phyloP scores from a whole-genome alignment of 2,329 filamentous ascomycete species.

The Alternaria atra region DNA sequence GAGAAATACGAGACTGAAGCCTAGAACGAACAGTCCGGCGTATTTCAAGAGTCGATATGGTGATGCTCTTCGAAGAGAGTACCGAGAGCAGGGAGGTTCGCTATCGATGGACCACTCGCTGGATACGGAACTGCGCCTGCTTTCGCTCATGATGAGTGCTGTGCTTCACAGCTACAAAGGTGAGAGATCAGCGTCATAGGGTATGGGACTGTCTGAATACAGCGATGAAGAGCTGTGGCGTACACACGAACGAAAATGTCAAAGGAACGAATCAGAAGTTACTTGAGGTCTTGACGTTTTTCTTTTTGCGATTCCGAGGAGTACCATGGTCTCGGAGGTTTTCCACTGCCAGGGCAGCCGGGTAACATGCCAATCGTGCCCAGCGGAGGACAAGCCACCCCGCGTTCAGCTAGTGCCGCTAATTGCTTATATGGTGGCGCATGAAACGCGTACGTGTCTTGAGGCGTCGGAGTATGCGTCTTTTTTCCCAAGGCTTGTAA shows the following conservation, averaged over 20 bases:
- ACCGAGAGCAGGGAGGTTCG: neutral
- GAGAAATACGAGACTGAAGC: neutral
- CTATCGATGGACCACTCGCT: neutral
- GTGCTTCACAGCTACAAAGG: neutral
- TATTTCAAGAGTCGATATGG: neutral
- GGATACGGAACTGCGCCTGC: constrained; percentile 1
- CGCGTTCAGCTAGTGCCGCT: constrained; percentile 1
- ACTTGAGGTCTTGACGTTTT: neutral
- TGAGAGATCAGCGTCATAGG: neutral
- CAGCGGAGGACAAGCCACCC: neutral
- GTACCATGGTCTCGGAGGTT: neutral
- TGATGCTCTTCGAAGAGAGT: neutral
- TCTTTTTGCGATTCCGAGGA: neutral
- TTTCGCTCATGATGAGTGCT: neutral
- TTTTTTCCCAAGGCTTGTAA: neutral
- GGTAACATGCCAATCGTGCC: neutral
- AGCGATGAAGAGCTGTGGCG: neutral
- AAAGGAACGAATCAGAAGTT: neutral
- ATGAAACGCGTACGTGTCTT: constrained; percentile 3
- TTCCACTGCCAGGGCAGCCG: constrained; percentile 1
- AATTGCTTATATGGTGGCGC: constrained; percentile 1
- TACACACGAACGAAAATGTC: neutral
- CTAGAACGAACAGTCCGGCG: neutral
- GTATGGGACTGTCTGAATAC: neutral
- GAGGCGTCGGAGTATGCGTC: neutral